Percentiles rank a stretch among this genome's conserved stretches.
phyloP scores from a whole-genome alignment of 805 yeast genomes.

The Lipomyces sp. region DNA sequence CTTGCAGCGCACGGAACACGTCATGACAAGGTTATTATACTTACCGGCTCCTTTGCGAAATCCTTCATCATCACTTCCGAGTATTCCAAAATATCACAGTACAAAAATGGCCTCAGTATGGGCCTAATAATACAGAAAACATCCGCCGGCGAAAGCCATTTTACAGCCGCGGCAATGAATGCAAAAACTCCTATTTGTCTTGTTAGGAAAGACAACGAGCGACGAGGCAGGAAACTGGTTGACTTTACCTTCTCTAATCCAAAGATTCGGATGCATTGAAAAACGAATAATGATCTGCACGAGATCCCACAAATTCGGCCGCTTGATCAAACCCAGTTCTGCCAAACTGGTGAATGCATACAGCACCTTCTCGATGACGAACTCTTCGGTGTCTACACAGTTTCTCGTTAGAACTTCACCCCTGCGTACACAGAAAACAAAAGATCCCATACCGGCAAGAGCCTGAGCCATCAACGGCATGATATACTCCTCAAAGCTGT shows the following conservation, averaged over 20 bases:
- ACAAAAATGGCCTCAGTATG: conserved; percentile 67
- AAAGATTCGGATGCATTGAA: conserved; percentile 78
- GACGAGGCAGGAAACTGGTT: too few species aligned
- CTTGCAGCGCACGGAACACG: too few species aligned
- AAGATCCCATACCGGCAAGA: conserved; percentile 48
- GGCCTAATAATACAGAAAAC: conserved; percentile 81
- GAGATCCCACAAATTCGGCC: conserved; percentile 54
- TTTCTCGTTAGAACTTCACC: background rate
- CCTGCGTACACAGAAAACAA: background rate
- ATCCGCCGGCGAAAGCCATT: conserved; percentile 69
- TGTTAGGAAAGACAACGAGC: too few species aligned
- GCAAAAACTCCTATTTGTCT: too few species aligned
- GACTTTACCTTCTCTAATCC: conserved; percentile 80
- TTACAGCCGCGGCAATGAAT: conserved; percentile 59
- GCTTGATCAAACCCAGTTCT: conserved; percentile 54
- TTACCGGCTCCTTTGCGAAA: conserved; percentile 58
- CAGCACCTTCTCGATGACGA: conserved; percentile 69
- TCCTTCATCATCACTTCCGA: conserved; percentile 64
- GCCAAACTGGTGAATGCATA: conserved; percentile 55
- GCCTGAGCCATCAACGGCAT: conserved; percentile 83
- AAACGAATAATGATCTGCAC: conserved; percentile 52
- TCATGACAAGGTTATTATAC: background rate
- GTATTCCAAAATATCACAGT: conserved; percentile 69
- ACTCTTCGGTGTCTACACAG: conserved; percentile 60
- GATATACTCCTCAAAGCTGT: conserved; percentile 81